A percentile compares a stretch with the other conserved stretches of the same genome.
phyloP scores from a whole-genome alignment of 768 basidiomycete genomes.

The Hysterangium stoloniferum region DNA sequence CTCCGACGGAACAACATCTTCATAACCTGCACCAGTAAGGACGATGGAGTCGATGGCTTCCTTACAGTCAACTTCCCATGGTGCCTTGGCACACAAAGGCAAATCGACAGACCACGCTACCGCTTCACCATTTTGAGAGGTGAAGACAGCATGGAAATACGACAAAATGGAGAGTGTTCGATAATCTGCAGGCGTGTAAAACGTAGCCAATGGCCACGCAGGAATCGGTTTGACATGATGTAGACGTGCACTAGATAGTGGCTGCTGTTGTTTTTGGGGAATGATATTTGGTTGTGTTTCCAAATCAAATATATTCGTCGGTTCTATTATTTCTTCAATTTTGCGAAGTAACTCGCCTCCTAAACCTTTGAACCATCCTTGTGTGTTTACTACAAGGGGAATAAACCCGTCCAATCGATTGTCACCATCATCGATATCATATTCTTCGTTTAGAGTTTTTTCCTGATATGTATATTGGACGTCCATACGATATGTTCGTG shows the following conservation, averaged over 20 bases:
- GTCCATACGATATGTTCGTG: conserved; percentile 64
- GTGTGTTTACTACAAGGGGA: conserved; percentile 89
- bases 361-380: conserved; percentile 95
- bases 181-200: conserved; percentile 58
- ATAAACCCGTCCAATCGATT: conserved; percentile 46
- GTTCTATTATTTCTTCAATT: conserved; percentile 59
- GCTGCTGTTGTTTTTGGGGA: background rate
- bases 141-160: conserved; percentile 59
- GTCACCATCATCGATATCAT: conserved; percentile 23
- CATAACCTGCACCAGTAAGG: conserved; percentile 64
- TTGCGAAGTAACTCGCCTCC: conserved; percentile 69
- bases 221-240: conserved; percentile 37
- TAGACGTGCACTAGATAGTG: conserved; percentile 6
- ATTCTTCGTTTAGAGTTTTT: conserved; percentile 13
- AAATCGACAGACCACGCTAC: conserved; percentile 55
- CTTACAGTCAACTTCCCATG: conserved; percentile 62
- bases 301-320: conserved; percentile 48
- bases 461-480: conserved; percentile 39
- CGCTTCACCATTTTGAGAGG: conserved; percentile 31
- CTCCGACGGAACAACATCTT: conserved; percentile 71
- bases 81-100: conserved; percentile 60
- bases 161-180: conserved; percentile 65
- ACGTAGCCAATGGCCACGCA: conserved; percentile 35
- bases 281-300: background rate
- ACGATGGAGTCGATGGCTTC: conserved; percentile 55